A percentile compares a stretch with the other conserved stretches of the same genome.
Evolutionary conservation across 805 yeast species (phyloP).

Genomic region (Candida gorgasii): DNA sequence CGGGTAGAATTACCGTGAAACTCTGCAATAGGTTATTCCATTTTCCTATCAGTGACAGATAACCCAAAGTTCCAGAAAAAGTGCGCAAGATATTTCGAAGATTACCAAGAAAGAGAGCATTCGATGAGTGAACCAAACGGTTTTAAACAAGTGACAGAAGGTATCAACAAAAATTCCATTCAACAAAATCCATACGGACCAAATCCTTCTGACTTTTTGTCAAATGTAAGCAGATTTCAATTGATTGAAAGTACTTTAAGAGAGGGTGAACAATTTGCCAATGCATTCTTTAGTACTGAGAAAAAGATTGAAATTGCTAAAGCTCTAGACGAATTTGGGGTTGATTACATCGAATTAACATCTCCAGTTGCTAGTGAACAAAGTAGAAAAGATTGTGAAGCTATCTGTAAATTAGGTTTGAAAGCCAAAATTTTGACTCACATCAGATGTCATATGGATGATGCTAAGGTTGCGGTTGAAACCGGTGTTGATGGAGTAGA

Average conservation of each 20-base stretch:
- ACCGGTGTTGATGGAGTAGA: conserved; percentile 66
- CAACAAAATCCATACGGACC: conserved; percentile 56
- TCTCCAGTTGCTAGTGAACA: conserved; percentile 63
- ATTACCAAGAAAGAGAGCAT: too few species aligned
- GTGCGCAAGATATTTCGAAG: neutral
- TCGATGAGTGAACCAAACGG: conserved; percentile 35
- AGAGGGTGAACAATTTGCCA: conserved; percentile 67
- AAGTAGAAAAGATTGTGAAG: conserved; percentile 57
- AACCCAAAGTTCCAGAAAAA: too few species aligned
- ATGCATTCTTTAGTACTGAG: conserved; percentile 58
- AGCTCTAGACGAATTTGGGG: conserved; percentile 62
- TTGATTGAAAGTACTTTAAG: conserved; percentile 59
- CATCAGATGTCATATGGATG: conserved; percentile 63
- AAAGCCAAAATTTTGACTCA: conserved; percentile 60
- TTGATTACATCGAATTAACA: conserved; percentile 60
- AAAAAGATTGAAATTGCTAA: conserved; percentile 59
- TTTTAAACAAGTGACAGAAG: conserved; percentile 38
- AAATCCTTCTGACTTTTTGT: conserved; percentile 56
- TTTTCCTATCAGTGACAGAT: too few species aligned
- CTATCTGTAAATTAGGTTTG: conserved; percentile 58
- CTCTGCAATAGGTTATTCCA: too few species aligned
- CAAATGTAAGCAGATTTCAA: conserved; percentile 55
- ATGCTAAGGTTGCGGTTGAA: conserved; percentile 59
- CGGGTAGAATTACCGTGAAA: too few species aligned
- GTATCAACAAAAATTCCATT: conserved; percentile 25